Evolutionary conservation across 2,329 filamentous ascomycete genomes (phyloP), one percentile per base, ranked within the genome.

Genomic region (Emmonsia crescens): DNA sequence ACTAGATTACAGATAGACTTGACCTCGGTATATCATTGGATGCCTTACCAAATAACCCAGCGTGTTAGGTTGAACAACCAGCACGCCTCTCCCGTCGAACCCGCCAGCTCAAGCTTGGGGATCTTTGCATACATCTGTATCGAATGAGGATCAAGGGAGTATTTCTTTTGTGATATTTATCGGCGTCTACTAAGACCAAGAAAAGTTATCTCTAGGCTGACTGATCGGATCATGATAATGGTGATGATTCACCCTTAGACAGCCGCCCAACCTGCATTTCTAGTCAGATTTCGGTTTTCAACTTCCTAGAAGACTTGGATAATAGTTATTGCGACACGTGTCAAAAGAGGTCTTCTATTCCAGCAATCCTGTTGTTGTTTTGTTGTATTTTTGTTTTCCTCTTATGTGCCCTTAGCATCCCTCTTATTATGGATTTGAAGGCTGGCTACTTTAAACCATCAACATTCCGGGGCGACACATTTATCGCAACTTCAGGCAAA

Each of bases 301-400:
- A 49, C 44, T 52, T 49, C 33, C 21, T 31, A 9, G n/a, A 40
- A 51, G 36, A 52, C 36, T 56, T 56, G 38, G 59, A 56, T 49
- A 46, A 59, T 27, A 51, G 24, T n/a, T 31, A 40, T 40, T 55
- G 38, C 49, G 48, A 60, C 48, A 60, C 48, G 59, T 56, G 51
- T 60, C 59, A 54, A 49, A 56, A 16, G 2, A 1, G 12, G 5
- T 33, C 54, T 60, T 49, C 31, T 42, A 29, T 40, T 42, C 36
- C 5, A 24, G 21, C 3, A 40, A 29, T 29, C 36, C 31, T 36
- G 3, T 31, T 59, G 19, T 19, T 49, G 29, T 14, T 2, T 60
- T 42, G 31, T 60, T 21, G 29, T 54, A 12, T 27, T 46, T 44
- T 44, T 55, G 10, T 14, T 60, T 21, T 55, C 8, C 27, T 27